Percentiles rank a stretch among this genome's conserved stretches.
Evolutionary conservation across 768 basidiomycete species (phyloP).

Genomic region (Termitomyces sp.): DNA sequence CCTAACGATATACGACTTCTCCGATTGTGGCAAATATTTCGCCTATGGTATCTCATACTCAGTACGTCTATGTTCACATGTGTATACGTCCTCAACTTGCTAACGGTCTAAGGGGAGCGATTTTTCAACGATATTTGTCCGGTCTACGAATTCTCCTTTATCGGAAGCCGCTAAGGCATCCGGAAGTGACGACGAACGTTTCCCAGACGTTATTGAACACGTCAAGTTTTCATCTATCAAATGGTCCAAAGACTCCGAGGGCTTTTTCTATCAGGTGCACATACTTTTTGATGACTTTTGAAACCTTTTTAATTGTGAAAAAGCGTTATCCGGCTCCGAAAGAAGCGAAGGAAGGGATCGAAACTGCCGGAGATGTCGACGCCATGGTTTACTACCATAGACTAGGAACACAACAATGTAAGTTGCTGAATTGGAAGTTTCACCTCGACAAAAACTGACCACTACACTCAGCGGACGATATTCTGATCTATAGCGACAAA

Average conservation of each 20-base stretch:
- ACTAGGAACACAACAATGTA: slow-evolving; percentile 66
- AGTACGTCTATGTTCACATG: slow-evolving; percentile 25
- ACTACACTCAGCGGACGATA: slow-evolving; percentile 49
- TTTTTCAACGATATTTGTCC: slow-evolving; percentile 62
- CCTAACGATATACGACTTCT: slow-evolving; percentile 54
- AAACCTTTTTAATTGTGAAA: background rate
- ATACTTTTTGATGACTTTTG: slow-evolving; percentile 1
- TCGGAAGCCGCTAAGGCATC: slow-evolving; percentile 29
- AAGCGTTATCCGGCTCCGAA: slow-evolving; percentile 54
- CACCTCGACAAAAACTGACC: background rate
- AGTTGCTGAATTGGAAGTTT: slow-evolving; percentile 10
- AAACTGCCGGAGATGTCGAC: slow-evolving; percentile 56
- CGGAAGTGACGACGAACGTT: slow-evolving; percentile 44
- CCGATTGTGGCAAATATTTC: slow-evolving; percentile 61
- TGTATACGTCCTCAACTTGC: background rate
- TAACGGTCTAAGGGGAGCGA: slow-evolving; percentile 56
- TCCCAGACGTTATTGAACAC: slow-evolving; percentile 63
- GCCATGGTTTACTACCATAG: slow-evolving; percentile 76
- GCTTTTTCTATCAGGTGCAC: slow-evolving; percentile 75
- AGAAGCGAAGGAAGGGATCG: slow-evolving; percentile 45
- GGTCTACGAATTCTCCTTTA: slow-evolving; percentile 57
- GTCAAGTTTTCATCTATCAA: slow-evolving; percentile 71
- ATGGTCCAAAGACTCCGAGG: slow-evolving; percentile 76
- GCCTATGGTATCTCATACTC: slow-evolving; percentile 76
- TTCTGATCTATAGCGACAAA: slow-evolving; percentile 60